Percentiles rank a stretch among this genome's conserved stretches.
Evolutionary conservation across 257 asterid genomes (phyloP).

Genomic region (Solanum medicagineum): DNA sequence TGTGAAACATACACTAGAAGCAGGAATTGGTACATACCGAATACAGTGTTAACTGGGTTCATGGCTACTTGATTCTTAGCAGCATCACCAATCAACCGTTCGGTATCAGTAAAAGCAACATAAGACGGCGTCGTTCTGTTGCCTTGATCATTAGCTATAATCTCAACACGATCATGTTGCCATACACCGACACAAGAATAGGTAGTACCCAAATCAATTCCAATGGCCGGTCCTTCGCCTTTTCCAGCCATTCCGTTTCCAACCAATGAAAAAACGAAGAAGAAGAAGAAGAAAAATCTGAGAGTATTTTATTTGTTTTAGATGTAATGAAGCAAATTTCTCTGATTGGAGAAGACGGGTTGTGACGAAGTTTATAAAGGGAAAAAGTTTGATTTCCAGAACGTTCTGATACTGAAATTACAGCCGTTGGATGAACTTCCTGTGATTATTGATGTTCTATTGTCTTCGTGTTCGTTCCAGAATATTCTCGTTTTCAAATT

Average conservation of each 20-base stretch:
- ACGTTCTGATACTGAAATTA: neutral
- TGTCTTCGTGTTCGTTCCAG: slow-evolving; percentile 1
- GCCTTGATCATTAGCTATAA: slow-evolving; percentile 24
- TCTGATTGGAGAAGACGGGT: neutral
- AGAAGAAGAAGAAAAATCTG: neutral
- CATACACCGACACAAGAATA: slow-evolving; percentile 26
- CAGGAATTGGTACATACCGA: slow-evolving; percentile 2
- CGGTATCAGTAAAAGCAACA: slow-evolving; percentile 20
- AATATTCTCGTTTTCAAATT: neutral
- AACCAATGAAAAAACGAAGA: neutral
- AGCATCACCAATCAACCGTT: slow-evolving; percentile 21
- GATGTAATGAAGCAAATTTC: neutral
- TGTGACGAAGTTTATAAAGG: neutral
- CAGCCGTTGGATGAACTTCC: neutral
- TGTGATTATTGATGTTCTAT: no score
- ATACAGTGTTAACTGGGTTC: slow-evolving; percentile 21
- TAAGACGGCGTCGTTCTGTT: slow-evolving; percentile 23
- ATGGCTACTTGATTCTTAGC: slow-evolving; percentile 23
- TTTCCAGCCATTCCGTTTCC: neutral
- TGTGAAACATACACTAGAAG: no score
- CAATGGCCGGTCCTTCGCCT: slow-evolving; percentile 20
- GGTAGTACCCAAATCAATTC: slow-evolving; percentile 19
- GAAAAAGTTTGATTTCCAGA: neutral
- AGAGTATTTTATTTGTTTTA: accelerated
- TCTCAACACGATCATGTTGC: slow-evolving; percentile 24